Evolutionary conservation across 768 basidiomycete genomes (phyloP).

Genomic region (Termitomyces sp.): DNA sequence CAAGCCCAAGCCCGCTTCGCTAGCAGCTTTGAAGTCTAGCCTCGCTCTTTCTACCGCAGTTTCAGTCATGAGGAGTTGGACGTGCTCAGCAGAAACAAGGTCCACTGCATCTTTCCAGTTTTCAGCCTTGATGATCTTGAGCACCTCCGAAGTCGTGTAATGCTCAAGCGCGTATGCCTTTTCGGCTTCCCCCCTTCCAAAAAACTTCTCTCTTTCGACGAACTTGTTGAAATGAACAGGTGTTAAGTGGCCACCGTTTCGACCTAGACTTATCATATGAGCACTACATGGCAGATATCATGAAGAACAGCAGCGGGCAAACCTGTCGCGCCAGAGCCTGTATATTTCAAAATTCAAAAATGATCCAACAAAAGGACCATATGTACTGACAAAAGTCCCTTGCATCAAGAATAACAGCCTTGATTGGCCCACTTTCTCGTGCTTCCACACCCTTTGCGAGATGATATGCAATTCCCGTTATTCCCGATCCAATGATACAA

Average conservation of each 20-base stretch:
- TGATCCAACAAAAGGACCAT: neutral
- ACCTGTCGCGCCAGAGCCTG: constrained; percentile 79
- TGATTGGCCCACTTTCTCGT: constrained; percentile 3
- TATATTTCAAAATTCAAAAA: neutral
- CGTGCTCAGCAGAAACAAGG: constrained; percentile 52
- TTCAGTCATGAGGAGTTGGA: constrained; percentile 41
- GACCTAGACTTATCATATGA: constrained; percentile 34
- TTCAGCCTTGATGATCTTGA: constrained; percentile 40
- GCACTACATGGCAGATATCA: neutral
- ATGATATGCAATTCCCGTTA: constrained; percentile 79
- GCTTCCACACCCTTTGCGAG: constrained; percentile 34
- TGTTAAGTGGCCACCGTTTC: constrained; percentile 79
- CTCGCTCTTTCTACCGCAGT: constrained; percentile 32
- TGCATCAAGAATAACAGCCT: constrained; percentile 65
- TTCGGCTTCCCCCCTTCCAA: constrained; percentile 49
- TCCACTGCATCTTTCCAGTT: constrained; percentile 48
- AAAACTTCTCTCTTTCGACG: constrained; percentile 22
- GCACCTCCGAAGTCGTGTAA: constrained; percentile 43
- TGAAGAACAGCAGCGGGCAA: neutral
- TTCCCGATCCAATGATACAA: constrained; percentile 76
- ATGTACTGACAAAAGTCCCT: constrained; percentile 65
- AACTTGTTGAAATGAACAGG: constrained; percentile 45
- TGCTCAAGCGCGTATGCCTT: constrained; percentile 51
- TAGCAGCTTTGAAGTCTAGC: constrained; percentile 48
- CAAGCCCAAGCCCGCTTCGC: constrained; percentile 43